Conservation (phyloP, 345 rosid species). For the Eucalyptus pumila region DNA sequence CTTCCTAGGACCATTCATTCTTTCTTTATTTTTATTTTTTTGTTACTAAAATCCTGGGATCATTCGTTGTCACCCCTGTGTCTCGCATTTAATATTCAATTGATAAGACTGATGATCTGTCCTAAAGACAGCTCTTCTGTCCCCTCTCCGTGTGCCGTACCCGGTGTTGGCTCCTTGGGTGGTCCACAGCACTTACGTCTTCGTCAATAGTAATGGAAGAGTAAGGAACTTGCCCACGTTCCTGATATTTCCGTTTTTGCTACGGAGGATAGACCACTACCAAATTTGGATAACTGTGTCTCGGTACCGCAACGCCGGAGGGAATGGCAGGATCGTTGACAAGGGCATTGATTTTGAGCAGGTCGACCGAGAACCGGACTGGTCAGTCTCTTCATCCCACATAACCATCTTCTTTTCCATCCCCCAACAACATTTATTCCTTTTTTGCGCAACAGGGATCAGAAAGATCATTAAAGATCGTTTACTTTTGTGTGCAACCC, state of each 20-base stretch:
- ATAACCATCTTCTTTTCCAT: not conserved
- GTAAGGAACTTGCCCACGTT: slow-evolving; percentile 23
- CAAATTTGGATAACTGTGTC: slow-evolving; percentile 60
- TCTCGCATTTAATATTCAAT: not conserved
- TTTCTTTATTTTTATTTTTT: no score
- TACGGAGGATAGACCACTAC: slow-evolving; percentile 51
- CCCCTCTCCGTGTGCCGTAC: slow-evolving; percentile 9
- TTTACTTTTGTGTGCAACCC: no score
- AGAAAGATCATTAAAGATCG: not conserved
- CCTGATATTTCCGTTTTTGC: slow-evolving; percentile 19
- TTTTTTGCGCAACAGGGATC: not conserved
- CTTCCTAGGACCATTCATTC: not conserved
- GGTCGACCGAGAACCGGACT: slow-evolving; percentile 53
- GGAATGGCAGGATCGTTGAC: slow-evolving; percentile 47
- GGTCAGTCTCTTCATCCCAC: slow-evolving; percentile 5
- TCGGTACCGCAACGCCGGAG: slow-evolving; percentile 50
- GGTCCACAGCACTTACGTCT: slow-evolving; percentile 11
- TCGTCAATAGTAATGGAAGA: not conserved
- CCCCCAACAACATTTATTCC: not conserved
- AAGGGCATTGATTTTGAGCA: slow-evolving; percentile 62
- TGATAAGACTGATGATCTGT: not conserved
- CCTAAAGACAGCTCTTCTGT: not conserved
- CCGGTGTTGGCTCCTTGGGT: slow-evolving; percentile 35
- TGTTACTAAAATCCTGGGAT: not conserved
- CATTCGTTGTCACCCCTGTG: not conserved